A percentile compares a stretch with the other conserved stretches of the same genome.
These are phyloP conservation scores for Naematelia encephala DNA, from an alignment of 768 basidiomycete species.

Conservation along the genomic window DNA sequence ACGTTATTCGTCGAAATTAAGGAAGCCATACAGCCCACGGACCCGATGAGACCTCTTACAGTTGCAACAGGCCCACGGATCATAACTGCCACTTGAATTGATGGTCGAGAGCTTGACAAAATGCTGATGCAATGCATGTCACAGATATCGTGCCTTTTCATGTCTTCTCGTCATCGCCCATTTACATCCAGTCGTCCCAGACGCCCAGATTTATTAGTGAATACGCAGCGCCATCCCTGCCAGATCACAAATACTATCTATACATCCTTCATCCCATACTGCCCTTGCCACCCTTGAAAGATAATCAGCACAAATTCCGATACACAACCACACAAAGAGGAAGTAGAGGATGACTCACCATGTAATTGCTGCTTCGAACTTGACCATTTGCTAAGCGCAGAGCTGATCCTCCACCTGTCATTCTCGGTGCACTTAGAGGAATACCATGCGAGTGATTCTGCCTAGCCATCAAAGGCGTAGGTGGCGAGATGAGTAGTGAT, in stretches of 20 bases:
- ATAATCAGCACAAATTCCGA: too few species aligned
- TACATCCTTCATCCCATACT: not conserved
- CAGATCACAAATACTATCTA: not conserved
- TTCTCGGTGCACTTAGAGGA: not conserved
- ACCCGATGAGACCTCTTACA: too few species aligned
- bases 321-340: too few species aligned
- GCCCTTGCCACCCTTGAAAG: not conserved
- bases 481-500: slow-evolving; percentile 35
- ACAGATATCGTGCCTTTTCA: not conserved
- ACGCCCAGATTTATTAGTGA: not conserved
- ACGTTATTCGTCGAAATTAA: too few species aligned
- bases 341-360: not conserved
- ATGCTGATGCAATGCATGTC: not conserved
- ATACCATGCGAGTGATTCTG: slow-evolving; percentile 3
- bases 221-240: not conserved
- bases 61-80: too few species aligned
- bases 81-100: not conserved
- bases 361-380: not conserved
- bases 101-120: not conserved
- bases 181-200: not conserved
- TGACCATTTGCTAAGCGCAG: not conserved
- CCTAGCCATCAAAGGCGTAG: slow-evolving; percentile 40
- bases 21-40: too few species aligned
- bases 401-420: not conserved
- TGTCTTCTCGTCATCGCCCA: not conserved